Percentiles rank a stretch among this genome's conserved stretches.
These are phyloP conservation scores for Scleromitrula shiraiana DNA, from an alignment of 2,329 filamentous ascomycete genomes.

Conservation along the genomic window DNA sequence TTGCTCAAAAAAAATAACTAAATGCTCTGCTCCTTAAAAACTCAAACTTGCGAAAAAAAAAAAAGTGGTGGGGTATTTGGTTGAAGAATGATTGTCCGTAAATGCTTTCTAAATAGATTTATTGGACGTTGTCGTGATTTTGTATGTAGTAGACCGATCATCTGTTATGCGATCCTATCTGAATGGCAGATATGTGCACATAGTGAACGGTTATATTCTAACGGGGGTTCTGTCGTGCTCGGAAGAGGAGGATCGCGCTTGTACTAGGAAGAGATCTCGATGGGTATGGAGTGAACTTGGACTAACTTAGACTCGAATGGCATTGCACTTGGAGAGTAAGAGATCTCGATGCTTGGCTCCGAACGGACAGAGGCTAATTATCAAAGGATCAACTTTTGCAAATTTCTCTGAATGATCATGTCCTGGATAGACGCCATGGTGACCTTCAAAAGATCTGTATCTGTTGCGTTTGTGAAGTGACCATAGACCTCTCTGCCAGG, in stretches of 20 bases:
- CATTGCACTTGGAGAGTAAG: no score
- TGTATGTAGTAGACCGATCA: neutral
- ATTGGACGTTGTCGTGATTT: neutral
- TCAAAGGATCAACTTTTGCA: slow-evolving; percentile 70
- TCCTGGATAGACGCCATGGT: slow-evolving; percentile 82
- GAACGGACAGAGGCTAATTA: slow-evolving; percentile 10
- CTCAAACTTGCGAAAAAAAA: neutral
- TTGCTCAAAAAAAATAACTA: neutral
- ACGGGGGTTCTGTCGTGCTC: slow-evolving; percentile 6
- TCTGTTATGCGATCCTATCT: neutral
- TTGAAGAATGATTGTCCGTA: slow-evolving; percentile 1
- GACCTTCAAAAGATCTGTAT: slow-evolving; percentile 71
- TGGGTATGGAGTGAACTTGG: neutral
- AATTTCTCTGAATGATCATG: slow-evolving; percentile 79
- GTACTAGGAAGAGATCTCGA: neutral
- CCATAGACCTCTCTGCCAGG: slow-evolving; percentile 49
- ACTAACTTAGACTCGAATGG: neutral
- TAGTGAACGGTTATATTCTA: neutral
- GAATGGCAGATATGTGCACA: neutral
- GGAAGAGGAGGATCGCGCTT: neutral
- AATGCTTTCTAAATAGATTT: neutral
- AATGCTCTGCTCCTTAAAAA: neutral
- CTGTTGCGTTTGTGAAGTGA: slow-evolving; percentile 52
- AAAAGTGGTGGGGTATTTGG: slow-evolving; percentile 3
- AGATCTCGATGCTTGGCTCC: slow-evolving; percentile 5